Conservation (phyloP, 2,329 filamentous ascomycete species). For the Plectosphaerella sp. region DNA sequence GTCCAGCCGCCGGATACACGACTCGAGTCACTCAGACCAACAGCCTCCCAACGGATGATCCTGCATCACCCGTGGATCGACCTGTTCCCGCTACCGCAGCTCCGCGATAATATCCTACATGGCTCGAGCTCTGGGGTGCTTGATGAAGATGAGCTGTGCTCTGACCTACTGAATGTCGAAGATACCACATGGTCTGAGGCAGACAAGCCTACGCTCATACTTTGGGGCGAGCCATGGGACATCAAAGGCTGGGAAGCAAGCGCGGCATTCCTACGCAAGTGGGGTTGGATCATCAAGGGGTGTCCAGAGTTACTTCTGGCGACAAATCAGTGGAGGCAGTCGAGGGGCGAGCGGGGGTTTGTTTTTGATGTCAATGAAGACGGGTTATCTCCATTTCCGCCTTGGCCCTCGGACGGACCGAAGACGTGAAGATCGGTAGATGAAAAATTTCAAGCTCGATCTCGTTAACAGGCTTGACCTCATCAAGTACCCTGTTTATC, state of each 20-base stretch:
- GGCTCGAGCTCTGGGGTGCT: background rate
- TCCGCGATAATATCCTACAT: constrained; percentile 26
- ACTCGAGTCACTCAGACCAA: constrained; percentile 17
- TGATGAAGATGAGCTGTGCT: constrained; percentile 14
- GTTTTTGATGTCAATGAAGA: no score
- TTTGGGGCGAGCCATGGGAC: constrained; percentile 45
- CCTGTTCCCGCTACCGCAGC: constrained; percentile 25
- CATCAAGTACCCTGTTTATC: no score
- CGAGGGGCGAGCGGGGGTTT: constrained; percentile 4
- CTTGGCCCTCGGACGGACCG: no score
- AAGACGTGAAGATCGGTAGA: no score
- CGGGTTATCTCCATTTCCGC: no score
- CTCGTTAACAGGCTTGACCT: no score
- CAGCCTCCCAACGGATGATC: constrained; percentile 19
- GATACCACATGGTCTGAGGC: background rate
- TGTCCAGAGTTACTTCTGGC: constrained; percentile 30
- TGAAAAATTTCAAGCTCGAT: no score
- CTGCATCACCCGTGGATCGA: constrained; percentile 31
- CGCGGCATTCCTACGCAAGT: constrained; percentile 37
- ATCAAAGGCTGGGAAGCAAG: constrained; percentile 41
- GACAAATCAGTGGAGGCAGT: constrained; percentile 28
- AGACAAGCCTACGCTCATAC: constrained; percentile 23
- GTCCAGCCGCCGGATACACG: background rate
- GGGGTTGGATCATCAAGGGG: constrained; percentile 30
- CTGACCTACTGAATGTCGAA: constrained; percentile 1